Evolutionary conservation across 352 stramenopile species (phyloP).

Genomic region (Peronosclerospora sorghi): DNA sequence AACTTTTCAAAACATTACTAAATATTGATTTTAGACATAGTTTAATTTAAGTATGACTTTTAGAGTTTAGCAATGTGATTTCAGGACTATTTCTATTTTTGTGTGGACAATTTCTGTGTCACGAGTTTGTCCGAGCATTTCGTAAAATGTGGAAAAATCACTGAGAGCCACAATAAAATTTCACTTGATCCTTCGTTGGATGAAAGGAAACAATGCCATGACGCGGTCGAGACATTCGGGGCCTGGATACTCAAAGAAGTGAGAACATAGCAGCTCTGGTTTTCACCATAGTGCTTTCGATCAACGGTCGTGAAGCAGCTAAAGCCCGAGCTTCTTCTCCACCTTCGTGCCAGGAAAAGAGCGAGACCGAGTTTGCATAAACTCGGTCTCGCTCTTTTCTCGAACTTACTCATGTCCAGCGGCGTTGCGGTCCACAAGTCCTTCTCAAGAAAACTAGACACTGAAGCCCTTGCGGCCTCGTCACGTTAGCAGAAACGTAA

Average conservation of each 20-base stretch:
- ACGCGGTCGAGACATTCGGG: slow-evolving; percentile 23
- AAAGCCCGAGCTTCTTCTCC: slow-evolving; percentile 9
- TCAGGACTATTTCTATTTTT: too few relatives aligned
- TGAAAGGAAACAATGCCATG: slow-evolving; percentile 4
- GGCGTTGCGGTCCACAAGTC: background rate
- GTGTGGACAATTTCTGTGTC: too few relatives aligned
- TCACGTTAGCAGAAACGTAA: too few relatives aligned
- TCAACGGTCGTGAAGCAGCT: slow-evolving; percentile 1
- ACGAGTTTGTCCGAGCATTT: slow-evolving; percentile 5
- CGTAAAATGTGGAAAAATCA: slow-evolving; percentile 15
- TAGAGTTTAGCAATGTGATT: too few relatives aligned
- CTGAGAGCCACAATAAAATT: slow-evolving; percentile 39
- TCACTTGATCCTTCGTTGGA: slow-evolving; percentile 6
- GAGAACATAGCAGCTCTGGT: slow-evolving; percentile 16
- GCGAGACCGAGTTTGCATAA: too few relatives aligned
- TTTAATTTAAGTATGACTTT: too few relatives aligned
- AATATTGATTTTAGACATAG: too few relatives aligned
- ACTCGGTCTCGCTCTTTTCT: slow-evolving; percentile 28
- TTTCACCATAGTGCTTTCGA: slow-evolving; percentile 29
- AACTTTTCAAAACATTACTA: too few relatives aligned
- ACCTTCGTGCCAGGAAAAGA: slow-evolving; percentile 26
- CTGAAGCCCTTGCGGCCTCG: too few relatives aligned
- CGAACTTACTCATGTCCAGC: slow-evolving; percentile 23
- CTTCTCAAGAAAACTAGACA: background rate
- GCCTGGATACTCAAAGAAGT: slow-evolving; percentile 24